Percentiles rank a stretch among this genome's conserved stretches.
Evolutionary conservation across 306 rosid genomes (phyloP).

Genomic region (Malus sieversii): DNA sequence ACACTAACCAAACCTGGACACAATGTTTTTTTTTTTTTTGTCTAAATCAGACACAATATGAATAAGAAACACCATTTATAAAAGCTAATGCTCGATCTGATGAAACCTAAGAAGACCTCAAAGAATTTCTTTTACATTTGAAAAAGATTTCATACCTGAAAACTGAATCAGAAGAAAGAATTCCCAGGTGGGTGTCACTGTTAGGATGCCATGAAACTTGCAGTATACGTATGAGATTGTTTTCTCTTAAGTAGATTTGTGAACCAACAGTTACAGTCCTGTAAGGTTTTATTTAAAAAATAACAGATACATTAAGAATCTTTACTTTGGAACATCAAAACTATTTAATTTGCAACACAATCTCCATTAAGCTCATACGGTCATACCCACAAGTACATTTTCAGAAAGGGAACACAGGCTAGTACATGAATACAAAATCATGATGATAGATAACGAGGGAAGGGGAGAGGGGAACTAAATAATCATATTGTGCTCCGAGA

Average conservation of each 20-base stretch:
- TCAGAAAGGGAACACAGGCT: neutral
- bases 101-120: neutral
- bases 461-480: neutral
- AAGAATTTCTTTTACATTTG: neutral
- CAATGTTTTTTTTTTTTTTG: neutral
- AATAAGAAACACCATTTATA: neutral
- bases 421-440: neutral
- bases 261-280: slow-evolving; percentile 74
- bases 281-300: slow-evolving; percentile 17
- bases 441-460: neutral
- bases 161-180: slow-evolving; percentile 91
- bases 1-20: neutral
- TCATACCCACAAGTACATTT: neutral
- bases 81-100: neutral
- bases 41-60: neutral
- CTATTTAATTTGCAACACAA: neutral
- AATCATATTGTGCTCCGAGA: neutral
- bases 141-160: slow-evolving; percentile 50
- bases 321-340: neutral
- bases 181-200: slow-evolving; percentile 78
- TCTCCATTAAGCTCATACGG: no score
- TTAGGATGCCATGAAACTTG: slow-evolving; percentile 83
- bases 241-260: slow-evolving; percentile 32
- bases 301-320: neutral
- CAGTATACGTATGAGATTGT: slow-evolving; percentile 50